These are phyloP conservation scores for Rhodosporidiobolus odoratus DNA, from an alignment of 768 basidiomycete genomes.

Conservation along the genomic window DNA sequence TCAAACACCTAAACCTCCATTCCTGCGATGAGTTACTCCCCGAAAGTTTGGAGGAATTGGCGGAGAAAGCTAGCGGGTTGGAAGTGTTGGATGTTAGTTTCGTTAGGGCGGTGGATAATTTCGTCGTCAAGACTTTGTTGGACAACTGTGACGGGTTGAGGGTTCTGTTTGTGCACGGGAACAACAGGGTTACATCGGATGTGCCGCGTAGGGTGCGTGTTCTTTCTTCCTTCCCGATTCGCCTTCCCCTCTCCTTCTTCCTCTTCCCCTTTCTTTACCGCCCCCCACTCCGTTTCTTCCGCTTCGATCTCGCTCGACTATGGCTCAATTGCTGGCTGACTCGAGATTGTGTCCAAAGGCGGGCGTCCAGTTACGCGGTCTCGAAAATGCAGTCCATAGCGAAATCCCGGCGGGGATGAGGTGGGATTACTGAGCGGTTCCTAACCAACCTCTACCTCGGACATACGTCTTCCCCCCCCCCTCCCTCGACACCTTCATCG, in stretches of 20 bases:
- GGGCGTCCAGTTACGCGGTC: constrained; percentile 27
- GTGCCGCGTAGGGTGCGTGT: constrained; percentile 51
- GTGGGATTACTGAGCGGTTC: constrained; percentile 12
- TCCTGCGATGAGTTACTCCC: constrained; percentile 60
- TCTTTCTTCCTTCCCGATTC: not conserved
- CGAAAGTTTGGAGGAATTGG: constrained; percentile 38
- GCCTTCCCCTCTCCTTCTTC: too few species aligned
- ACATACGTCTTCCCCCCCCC: not conserved
- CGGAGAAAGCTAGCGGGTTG: constrained; percentile 49
- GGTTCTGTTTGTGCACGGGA: constrained; percentile 57
- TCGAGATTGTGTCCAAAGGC: not conserved
- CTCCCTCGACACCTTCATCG: too few species aligned
- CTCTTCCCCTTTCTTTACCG: not conserved
- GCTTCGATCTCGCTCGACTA: not conserved
- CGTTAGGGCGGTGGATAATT: constrained; percentile 77
- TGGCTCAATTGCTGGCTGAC: not conserved
- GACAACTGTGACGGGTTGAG: constrained; percentile 50
- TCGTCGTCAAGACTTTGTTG: constrained; percentile 65
- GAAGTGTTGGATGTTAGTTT: constrained; percentile 71
- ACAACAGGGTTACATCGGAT: constrained; percentile 52
- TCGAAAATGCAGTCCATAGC: constrained; percentile 29
- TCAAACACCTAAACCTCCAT: constrained; percentile 66
- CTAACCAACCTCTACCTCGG: not conserved
- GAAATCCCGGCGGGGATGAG: constrained; percentile 18
- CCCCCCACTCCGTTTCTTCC: too few species aligned